Base-by-base conservation (phyloP, 2,329 filamentous ascomycete species). In the Colletotrichum scovillei region DNA sequence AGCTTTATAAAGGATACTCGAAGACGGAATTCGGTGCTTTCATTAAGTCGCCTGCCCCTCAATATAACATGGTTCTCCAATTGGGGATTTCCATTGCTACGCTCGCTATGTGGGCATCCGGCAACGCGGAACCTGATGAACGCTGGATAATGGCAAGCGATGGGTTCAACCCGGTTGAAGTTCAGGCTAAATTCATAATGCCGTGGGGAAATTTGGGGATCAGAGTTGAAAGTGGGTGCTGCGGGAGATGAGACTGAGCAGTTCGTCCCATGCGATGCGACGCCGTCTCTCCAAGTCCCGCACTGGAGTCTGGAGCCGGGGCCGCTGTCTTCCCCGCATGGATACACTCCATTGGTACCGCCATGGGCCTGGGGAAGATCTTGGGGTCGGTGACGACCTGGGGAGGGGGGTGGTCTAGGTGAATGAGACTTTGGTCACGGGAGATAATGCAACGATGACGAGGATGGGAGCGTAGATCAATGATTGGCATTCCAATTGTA, bases 131-230 rank as follows among this genome's bases (percentile, higher is more conserved):
- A 73, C 19, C 19, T 42, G 42, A 22, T 65, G 67, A 28, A 24
- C 22, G 60, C 28, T 30, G 67, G 55, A n/a, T 30, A 52, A 52
- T 42, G 38, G 38, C 38, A 42, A 19, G 38, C 8, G 19, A 42
- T 42, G 46, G 62, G 24, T 57, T 71, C 60, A 57, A 46, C 57
- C 60, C 59, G 49, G 62, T 22, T 38, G 35, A 65, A 70, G 46
- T 73, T 73, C 71, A 73, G 71, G 71, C 71, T 73, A 73, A 73
- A 73, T 73, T 55, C 67, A 57, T 52, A 14, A 32, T 16, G 49
- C 42, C 58, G 30, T 59, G 67, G 56, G 28, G 53, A 64, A 55
- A 24, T 55, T 60, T 58, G 32, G 35, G n/a, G 57, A 53, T 28
- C 56, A 38, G n/a, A 60, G 53, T 32, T 35, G 28, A 42, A 42